Conservation (phyloP, 1,284 basidiomycete species). For the Abortiporus biennis region DNA sequence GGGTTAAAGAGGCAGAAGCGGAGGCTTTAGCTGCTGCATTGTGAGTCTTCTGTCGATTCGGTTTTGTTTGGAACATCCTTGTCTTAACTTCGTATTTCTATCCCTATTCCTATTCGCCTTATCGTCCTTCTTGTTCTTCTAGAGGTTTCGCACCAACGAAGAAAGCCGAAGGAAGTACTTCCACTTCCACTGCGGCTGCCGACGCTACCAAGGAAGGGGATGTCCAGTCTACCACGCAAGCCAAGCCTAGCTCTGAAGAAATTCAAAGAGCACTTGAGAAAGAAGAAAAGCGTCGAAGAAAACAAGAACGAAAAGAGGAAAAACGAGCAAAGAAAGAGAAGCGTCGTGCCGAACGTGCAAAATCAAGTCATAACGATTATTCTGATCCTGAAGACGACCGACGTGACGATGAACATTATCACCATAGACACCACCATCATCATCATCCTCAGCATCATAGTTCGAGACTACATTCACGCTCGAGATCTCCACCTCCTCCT, state of each 20-base stretch:
- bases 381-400: conserved; percentile 4
- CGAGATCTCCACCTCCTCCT: conserved; percentile 15
- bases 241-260: conserved; percentile 17
- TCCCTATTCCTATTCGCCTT: neutral
- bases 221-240: conserved; percentile 18
- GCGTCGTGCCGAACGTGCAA: conserved; percentile 30
- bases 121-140: conserved; percentile 4
- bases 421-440: conserved; percentile 8
- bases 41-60: conserved; percentile 35
- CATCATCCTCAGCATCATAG: conserved; percentile 23
- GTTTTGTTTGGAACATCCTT: too few species aligned
- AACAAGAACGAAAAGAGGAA: conserved; percentile 51
- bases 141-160: conserved; percentile 60
- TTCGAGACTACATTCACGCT: conserved; percentile 42
- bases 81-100: too few species aligned
- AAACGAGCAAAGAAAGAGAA: conserved; percentile 46
- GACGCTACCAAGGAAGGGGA: conserved; percentile 29
- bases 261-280: conserved; percentile 35
- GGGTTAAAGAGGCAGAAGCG: conserved; percentile 81
- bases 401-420: conserved; percentile 12
- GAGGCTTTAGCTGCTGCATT: conserved; percentile 80
- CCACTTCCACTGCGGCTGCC: conserved; percentile 25
- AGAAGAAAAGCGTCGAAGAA: conserved; percentile 50
- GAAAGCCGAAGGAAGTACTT: conserved; percentile 27
- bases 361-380: conserved; percentile 9